A percentile compares a stretch with the other conserved stretches of the same genome.
phyloP scores from a whole-genome alignment of 305 asterid species.

The Solanum aculeatissimum region DNA sequence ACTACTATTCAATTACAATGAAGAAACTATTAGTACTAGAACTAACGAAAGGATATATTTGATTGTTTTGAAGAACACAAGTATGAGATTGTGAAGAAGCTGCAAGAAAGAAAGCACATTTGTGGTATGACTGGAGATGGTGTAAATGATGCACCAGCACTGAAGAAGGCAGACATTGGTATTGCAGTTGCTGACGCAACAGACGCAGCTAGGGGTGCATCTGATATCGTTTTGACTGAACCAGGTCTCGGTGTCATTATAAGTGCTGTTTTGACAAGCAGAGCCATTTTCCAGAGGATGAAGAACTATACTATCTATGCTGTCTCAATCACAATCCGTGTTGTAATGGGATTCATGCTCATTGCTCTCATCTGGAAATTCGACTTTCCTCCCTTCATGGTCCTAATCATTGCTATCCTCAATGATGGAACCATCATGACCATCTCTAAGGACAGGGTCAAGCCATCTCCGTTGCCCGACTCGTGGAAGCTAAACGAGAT shows the following conservation, averaged over 20 bases:
- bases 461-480: slow-evolving; percentile 90
- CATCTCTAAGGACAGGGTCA: slow-evolving; percentile 84
- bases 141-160: slow-evolving; percentile 92
- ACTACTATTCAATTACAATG: background rate
- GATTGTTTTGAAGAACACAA: slow-evolving; percentile 46
- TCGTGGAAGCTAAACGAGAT: slow-evolving; percentile 91
- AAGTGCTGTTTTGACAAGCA: slow-evolving; percentile 78
- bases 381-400: slow-evolving; percentile 96
- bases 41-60: background rate
- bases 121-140: slow-evolving; percentile 99
- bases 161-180: slow-evolving; percentile 85
- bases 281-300: slow-evolving; percentile 97
- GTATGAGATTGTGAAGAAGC: slow-evolving; percentile 82
- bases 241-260: slow-evolving; percentile 91
- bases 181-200: slow-evolving; percentile 96
- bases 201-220: slow-evolving; percentile 85
- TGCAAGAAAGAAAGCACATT: slow-evolving; percentile 81
- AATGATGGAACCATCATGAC: slow-evolving; percentile 98
- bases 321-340: slow-evolving; percentile 88
- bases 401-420: slow-evolving; percentile 72
- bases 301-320: slow-evolving; percentile 93
- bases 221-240: slow-evolving; percentile 88
- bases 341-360: slow-evolving; percentile 83
- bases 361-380: slow-evolving; percentile 82
- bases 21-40: background rate